Base-by-base conservation (phyloP, 2,329 filamentous ascomycete genomes). In the Aspergillus melleus region DNA sequence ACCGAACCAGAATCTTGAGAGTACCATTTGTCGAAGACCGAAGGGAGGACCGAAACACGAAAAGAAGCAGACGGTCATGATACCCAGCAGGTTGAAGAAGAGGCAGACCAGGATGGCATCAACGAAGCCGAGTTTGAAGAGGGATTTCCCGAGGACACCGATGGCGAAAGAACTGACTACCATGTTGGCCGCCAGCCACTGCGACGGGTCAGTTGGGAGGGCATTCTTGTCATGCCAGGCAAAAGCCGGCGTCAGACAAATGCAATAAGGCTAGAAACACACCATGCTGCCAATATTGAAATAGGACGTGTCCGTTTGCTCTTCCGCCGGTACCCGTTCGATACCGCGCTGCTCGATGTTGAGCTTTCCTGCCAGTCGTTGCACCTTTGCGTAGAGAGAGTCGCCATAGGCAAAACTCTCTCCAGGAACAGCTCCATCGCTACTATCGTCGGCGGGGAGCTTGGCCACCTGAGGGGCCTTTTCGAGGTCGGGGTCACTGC, bases 101-200 rank as follows among this genome's bases (percentile, higher is more conserved):
- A 94, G 74, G 60, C 90, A 88, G 32, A 87, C 84, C 50, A 94
- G 77, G 36, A 90, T 85, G 8, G 88, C 86, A 69, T 94, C 91
- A 52, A 88, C 80, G 65, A 91, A 92, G 10, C 90, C 89, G 9
- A 94, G 82, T 9, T 76, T 75, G 75, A 91, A 93, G 24, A 90
- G 76, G 9, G 86, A 83, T n/a, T 86, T 82, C 1, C 85, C 88
- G 6, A 90, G 83, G 19, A 90, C 85, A 50, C 90, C 91, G 58
- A 92, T 88, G 52, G 90, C 89, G 69, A 92, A 91, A 14, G 88
- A 88, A 24, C 86, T 88, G 52, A 91, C 87, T 55, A 90, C 88
- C 87, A 92, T 87, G 76, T 92, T 92, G 68, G 89, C 88, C 1
- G 89, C 88, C 49, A 91, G 80, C 90, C 90, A 92, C 87, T 90